phyloP scores from a whole-genome alignment of 73 alveolate genomes.

The Blepharisma japonicum region DNA sequence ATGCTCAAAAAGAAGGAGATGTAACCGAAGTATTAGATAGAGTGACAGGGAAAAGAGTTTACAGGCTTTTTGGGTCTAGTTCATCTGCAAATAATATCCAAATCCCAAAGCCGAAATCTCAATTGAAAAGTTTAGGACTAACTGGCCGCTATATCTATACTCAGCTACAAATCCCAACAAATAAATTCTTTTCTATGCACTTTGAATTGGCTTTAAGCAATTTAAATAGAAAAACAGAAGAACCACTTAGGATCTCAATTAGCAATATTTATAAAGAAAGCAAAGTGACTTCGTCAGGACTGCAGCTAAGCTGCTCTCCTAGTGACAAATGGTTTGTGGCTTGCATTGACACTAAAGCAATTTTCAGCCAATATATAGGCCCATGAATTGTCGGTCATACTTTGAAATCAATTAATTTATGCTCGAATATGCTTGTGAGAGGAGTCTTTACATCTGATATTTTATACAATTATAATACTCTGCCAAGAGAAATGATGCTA shows the following conservation, averaged over 20 bases:
- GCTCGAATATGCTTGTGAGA: constrained; percentile 65
- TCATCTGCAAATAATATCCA: constrained; percentile 79
- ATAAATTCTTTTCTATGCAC: constrained; percentile 74
- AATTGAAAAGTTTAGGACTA: constrained; percentile 55
- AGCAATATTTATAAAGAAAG: constrained; percentile 56
- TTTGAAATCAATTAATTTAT: constrained; percentile 59
- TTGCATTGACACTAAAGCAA: constrained; percentile 53
- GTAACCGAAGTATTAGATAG: constrained; percentile 69
- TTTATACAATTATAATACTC: constrained; percentile 55
- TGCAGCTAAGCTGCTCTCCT: constrained; percentile 69
- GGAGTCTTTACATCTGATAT: constrained; percentile 86
- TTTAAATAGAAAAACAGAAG: constrained; percentile 43
- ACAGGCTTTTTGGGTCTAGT: constrained; percentile 69
- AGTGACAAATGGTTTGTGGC: constrained; percentile 73
- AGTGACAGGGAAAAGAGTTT: constrained; percentile 79
- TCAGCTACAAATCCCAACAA: constrained; percentile 54
- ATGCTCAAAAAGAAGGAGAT: constrained; percentile 54
- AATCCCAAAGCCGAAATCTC: constrained; percentile 73
- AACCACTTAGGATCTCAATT: constrained; percentile 53
- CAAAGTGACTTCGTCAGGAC: constrained; percentile 61
- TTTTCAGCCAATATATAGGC: constrained; percentile 44
- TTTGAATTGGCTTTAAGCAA: constrained; percentile 60
- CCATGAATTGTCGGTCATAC: constrained; percentile 45
- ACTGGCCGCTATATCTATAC: constrained; percentile 74
- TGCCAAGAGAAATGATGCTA: constrained; percentile 82